Conservation (phyloP, 306 rosid genomes). For the Potentilla sterilis region DNA sequence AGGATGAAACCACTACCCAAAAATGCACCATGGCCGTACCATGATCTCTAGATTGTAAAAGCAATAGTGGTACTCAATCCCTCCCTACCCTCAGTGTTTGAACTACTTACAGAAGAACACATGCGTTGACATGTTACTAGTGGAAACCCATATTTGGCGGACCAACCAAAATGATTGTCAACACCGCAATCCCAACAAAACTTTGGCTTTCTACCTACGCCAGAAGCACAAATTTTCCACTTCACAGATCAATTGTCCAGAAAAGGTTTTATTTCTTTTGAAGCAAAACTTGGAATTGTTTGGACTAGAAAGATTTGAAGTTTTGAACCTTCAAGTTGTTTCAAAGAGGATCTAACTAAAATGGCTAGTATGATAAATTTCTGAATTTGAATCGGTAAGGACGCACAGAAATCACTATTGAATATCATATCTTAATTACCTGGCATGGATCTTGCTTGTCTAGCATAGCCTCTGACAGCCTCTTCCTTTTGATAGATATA, state of each 20-base stretch:
- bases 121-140: not conserved
- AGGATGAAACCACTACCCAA: not conserved
- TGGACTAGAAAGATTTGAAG: not conserved
- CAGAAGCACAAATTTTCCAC: not conserved
- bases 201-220: not conserved
- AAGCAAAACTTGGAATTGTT: not conserved
- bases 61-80: not conserved
- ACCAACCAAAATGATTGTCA: not conserved
- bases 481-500: conserved; percentile 40
- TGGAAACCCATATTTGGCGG: not conserved
- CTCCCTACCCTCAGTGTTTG: not conserved
- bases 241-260: not conserved
- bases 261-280: not conserved
- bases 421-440: conserved; percentile 41
- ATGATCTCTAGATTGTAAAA: not conserved
- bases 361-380: not conserved
- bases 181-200: not conserved
- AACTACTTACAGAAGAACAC: not conserved
- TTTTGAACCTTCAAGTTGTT: not conserved
- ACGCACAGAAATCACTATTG: not conserved
- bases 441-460: conserved; percentile 44
- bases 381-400: not conserved
- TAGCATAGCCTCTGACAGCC: conserved; percentile 53
- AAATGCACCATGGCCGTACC: not conserved
- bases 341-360: not conserved